Evolutionary conservation across 148 eudicot genomes (phyloP), one percentile per base, ranked within the genome.

Genomic region (Arctostaphylos glauca): DNA sequence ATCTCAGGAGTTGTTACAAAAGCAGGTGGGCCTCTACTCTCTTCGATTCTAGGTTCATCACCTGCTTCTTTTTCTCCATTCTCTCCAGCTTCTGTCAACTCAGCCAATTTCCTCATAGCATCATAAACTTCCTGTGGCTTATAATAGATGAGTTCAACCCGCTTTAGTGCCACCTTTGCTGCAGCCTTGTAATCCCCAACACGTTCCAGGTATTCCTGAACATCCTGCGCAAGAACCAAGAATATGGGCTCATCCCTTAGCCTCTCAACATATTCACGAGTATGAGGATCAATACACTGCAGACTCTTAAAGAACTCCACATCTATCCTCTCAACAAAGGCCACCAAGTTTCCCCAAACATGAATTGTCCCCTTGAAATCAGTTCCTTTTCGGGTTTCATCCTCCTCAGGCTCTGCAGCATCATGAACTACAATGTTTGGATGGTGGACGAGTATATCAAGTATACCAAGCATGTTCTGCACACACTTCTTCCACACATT

Each of bases 301-400:
- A 95, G 86, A 82, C 95, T 93, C 91, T 91, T 95, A 81, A 95
- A 95, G 74, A 91, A 91, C 82, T 95, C 98, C 9, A 91, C 92
- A 85, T 92, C 97, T 13, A 93, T 89, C 87, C 86, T 95, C 84
- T 95, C 98, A 47, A 95, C 88, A 79, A 93, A 95, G 14, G 98
- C 97, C 14, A 91, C 98, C 89, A 95, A 73, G 82, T 95, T 95
- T 48, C 98, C 98, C 98, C 97, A 95, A 18, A 95, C 85, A 73
- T 91, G 89, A 41, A 95, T 92, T 6, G 97, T 90, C 59, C 92
- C 97, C 80, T 89, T 87, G 67, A 83, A 90, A 73, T 94, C 95
- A 5, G 90, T 81, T 68, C 93, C 98, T 81, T 95, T 95, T 53
- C 90, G 91, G 44, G 97, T 92, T 84, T 95, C 97, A 85, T 91